Base-by-base conservation (phyloP, 1,139 yeast genomes). In the Saccharomycopsis hybrid region DNA sequence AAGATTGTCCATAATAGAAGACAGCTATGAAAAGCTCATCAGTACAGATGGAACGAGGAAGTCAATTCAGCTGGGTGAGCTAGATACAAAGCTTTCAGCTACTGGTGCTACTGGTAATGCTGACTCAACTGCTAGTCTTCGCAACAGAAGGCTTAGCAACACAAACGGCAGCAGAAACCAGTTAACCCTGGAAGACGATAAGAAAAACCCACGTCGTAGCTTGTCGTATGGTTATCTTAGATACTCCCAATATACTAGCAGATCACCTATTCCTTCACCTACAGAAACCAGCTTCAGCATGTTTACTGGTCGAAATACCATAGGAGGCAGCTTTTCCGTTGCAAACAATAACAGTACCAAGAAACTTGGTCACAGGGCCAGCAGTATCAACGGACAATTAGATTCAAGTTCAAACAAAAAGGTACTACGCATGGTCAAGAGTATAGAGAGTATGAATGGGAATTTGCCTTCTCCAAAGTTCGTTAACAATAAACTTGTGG, bases 361-460 rank as follows among this genome's bases (percentile, higher is more conserved):
- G n/a, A n/a, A n/a, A n/a, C n/a, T n/a, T n/a, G n/a, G n/a, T n/a
- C n/a, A n/a, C n/a, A n/a, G n/a, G n/a, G n/a, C n/a, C n/a, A n/a
- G n/a, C n/a, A n/a, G n/a, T n/a, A n/a, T n/a, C n/a, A n/a, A n/a
- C n/a, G n/a, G n/a, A n/a, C n/a, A n/a, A n/a, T n/a, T n/a, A n/a
- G 48, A 41, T 29, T 27, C 18, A 13, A 40, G n/a, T 24, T 24
- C 44, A 8, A 33, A 24, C 28, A 49, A 46, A 36, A 44, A 38
- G 30, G 54, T 51, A 4, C 36, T 52, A 4, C 38, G 47, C 4
- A 51, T 50, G 44, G 55, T 52, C 7, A 50, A 46, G 32, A 52
- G 55, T 31, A 48, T 52, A 32, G 55, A 52, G 33, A 52, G 54
- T 28, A 45, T 52, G 53, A 47, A 51, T 32, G 46, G 41, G 25